Percentiles rank a stretch among this genome's conserved stretches.
Conservation (phyloP, 306 rosid genomes). For the Begonia fuchsioides region DNA sequence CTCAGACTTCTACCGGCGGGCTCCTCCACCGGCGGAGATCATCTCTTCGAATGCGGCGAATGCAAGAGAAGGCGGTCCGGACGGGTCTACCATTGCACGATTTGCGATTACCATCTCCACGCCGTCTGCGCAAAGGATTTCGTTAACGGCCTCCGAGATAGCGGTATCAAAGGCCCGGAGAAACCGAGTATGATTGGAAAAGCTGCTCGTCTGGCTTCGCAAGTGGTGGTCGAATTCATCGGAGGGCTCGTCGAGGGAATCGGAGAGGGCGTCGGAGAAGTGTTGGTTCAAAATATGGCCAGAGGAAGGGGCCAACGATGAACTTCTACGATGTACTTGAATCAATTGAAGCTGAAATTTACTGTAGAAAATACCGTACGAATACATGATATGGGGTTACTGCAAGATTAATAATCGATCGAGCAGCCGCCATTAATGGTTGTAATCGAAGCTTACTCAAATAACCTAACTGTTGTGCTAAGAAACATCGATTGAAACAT, state of each 20-base stretch:
- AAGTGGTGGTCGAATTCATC: conserved; percentile 54
- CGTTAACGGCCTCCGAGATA: conserved; percentile 56
- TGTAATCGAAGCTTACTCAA: no score
- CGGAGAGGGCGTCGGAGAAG: conserved; percentile 72
- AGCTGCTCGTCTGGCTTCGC: conserved; percentile 60
- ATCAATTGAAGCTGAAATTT: no score
- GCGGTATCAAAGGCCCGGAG: conserved; percentile 27
- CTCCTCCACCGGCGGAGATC: not conserved
- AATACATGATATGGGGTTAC: no score
- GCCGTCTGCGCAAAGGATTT: conserved; percentile 57
- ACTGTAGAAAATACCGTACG: no score
- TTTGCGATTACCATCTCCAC: conserved; percentile 55
- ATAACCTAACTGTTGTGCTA: no score
- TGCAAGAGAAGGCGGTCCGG: conserved; percentile 57
- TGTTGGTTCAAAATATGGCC: conserved; percentile 37
- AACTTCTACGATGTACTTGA: not conserved
- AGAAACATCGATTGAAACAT: no score
- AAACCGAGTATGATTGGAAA: conserved; percentile 37
- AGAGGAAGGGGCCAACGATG: conserved; percentile 21
- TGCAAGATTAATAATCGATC: no score
- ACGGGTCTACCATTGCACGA: conserved; percentile 49
- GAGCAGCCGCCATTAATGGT: no score
- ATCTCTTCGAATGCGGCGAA: conserved; percentile 29
- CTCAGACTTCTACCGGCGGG: conserved; percentile 28
- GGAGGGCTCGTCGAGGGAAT: conserved; percentile 70